Evolutionary conservation across 2,329 filamentous ascomycete genomes (phyloP), one percentile per base, ranked within the genome.

Genomic region (Colletotrichum sp.): DNA sequence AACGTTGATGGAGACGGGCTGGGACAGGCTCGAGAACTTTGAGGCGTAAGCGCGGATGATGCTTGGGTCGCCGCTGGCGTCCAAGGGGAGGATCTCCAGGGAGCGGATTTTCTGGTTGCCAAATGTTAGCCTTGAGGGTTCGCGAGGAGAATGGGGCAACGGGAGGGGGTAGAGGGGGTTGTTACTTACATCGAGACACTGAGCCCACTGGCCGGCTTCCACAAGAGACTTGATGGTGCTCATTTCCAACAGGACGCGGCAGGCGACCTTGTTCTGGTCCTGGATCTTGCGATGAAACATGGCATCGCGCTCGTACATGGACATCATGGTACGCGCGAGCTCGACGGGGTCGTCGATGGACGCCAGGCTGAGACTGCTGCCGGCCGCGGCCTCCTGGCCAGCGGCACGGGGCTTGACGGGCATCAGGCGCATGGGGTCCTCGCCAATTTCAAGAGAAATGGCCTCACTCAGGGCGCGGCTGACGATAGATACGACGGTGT

Each of bases 401-500:
- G 84, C 86, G 8, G 84, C 85, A 73, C 94, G 90, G 36, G 95
- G 94, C 84, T 95, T 95, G 78, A 97, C 87, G 4, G 95, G 95
- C 83, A 95, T 91, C 64, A 98, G 86, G 55, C 93, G 92, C 83
- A 96, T 88, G 21, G 93, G 91, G 72, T 95, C 93, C 78, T 97
- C 93, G 67, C 95, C 95, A 78, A 98, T 90, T 79, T 98, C 95
- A 13, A 96, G 89, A 15, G 95, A 93, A 73, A 98, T 92, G 58
- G 95, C 94, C 83, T 98, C 95, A 70, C 96, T 97, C 43, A 99
- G 88, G 5, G 96, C 93, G 51, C 95, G 93, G 83, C 96, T 98
- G 80, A 98, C 91, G 77, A 98, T 96, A 31, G 90, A 87, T 57
- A 98, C 92, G n/a, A 98, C 97, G 68, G 93, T 95, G 82, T 99